Evolutionary conservation across 768 basidiomycete species (phyloP).

Genomic region (Rhodocollybia butyracea): DNA sequence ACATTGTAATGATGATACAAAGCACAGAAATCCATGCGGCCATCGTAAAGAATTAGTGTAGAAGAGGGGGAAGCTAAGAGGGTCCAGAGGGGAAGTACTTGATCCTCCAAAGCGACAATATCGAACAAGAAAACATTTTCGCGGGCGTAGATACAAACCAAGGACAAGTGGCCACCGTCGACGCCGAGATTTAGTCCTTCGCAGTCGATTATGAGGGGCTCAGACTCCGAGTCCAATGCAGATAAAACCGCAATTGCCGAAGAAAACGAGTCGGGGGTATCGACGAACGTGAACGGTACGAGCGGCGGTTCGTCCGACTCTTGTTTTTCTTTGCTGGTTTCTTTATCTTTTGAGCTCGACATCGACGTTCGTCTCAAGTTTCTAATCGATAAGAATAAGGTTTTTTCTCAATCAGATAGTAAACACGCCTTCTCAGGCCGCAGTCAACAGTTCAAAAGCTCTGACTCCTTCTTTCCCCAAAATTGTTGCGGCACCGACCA

Average conservation of each 20-base stretch:
- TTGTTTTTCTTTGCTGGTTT: no score
- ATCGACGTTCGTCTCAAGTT: no score
- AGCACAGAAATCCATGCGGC: slow-evolving; percentile 37
- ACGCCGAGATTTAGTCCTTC: slow-evolving; percentile 34
- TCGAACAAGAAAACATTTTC: slow-evolving; percentile 33
- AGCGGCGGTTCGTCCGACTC: no score
- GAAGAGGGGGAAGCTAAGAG: slow-evolving; percentile 25
- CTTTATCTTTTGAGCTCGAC: no score
- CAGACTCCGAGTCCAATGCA: no score
- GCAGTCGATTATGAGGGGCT: slow-evolving; percentile 32
- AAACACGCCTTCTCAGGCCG: no score
- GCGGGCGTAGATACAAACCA: slow-evolving; percentile 31
- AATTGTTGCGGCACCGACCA: slow-evolving; percentile 59
- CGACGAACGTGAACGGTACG: no score
- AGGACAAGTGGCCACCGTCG: slow-evolving; percentile 26
- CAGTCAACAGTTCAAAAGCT: slow-evolving; percentile 46
- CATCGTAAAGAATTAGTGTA: slow-evolving; percentile 41
- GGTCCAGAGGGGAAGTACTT: slow-evolving; percentile 20
- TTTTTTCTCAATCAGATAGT: no score
- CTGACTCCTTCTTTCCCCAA: slow-evolving; percentile 51
- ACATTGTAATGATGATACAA: slow-evolving; percentile 25
- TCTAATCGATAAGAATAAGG: no score
- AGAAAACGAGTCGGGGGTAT: neutral
- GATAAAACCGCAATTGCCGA: neutral
- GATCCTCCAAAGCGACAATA: slow-evolving; percentile 24